These are phyloP conservation scores for Cornus suecica DNA, from an alignment of 148 eudicot species.

Conservation along the genomic window DNA sequence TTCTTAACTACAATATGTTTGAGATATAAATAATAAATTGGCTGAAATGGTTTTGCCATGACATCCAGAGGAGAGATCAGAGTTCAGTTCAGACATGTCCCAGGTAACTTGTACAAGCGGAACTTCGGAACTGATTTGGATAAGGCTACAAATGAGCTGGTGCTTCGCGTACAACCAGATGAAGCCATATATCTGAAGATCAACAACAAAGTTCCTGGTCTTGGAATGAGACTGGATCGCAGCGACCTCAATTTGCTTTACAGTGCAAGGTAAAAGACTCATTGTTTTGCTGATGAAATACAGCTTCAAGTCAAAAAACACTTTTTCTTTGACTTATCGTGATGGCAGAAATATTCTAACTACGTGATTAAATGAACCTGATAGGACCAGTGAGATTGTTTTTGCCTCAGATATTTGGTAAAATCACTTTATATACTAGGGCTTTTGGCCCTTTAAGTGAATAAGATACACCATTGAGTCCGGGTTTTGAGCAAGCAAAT, in stretches of 20 bases:
- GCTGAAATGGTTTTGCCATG: slow-evolving; percentile 8
- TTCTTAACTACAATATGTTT: neutral
- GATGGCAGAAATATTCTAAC: too few species aligned
- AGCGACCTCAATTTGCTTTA: slow-evolving; percentile 84
- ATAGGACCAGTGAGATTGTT: too few species aligned
- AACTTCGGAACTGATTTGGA: slow-evolving; percentile 58
- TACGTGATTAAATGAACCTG: too few species aligned
- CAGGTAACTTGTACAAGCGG: slow-evolving; percentile 71
- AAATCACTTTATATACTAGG: neutral
- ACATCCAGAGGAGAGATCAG: slow-evolving; percentile 80
- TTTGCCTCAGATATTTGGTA: neutral
- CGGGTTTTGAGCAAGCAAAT: neutral
- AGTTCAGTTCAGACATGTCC: slow-evolving; percentile 86
- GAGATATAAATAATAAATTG: neutral
- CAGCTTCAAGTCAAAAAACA: neutral
- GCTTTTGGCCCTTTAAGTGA: neutral
- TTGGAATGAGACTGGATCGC: slow-evolving; percentile 80
- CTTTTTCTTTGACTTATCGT: neutral
- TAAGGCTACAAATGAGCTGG: slow-evolving; percentile 80
- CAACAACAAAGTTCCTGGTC: slow-evolving; percentile 90
- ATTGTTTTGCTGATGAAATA: neutral
- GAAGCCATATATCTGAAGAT: slow-evolving; percentile 76
- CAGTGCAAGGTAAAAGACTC: slow-evolving; percentile 43
- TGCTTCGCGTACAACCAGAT: slow-evolving; percentile 79
- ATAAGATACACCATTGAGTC: neutral